Evolutionary conservation across 2,329 filamentous ascomycete species (phyloP).

Genomic region (Ceratocystis alfenasii): DNA sequence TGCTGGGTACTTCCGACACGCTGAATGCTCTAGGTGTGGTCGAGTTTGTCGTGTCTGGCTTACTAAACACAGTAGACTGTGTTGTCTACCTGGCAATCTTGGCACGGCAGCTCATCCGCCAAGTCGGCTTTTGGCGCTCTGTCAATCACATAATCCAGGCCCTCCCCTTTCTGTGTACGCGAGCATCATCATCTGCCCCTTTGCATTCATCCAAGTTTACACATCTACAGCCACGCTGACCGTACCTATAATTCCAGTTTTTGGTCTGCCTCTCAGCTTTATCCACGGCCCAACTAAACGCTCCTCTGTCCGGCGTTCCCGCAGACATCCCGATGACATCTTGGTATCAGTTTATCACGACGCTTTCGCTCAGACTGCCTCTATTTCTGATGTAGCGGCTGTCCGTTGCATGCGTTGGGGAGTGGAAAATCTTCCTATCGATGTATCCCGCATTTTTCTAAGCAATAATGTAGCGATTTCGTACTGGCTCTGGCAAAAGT

Average conservation of each 20-base stretch:
- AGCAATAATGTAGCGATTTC: slow-evolving; percentile 60
- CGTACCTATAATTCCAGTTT: slow-evolving; percentile 19
- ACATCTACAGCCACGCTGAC: not conserved
- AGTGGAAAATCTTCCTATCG: slow-evolving; percentile 57
- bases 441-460: slow-evolving; percentile 64
- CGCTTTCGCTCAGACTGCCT: slow-evolving; percentile 54
- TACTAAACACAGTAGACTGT: slow-evolving; percentile 1
- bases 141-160: slow-evolving; percentile 28
- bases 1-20: not conserved
- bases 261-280: slow-evolving; percentile 16
- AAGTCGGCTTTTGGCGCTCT: slow-evolving; percentile 16
- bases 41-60: not conserved
- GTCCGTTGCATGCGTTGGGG: slow-evolving; percentile 67
- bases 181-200: not conserved
- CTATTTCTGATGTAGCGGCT: slow-evolving; percentile 64
- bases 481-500: slow-evolving; percentile 63
- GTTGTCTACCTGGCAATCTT: slow-evolving; percentile 17
- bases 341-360: slow-evolving; percentile 26
- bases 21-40: not conserved
- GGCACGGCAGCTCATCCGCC: slow-evolving; percentile 17
- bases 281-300: slow-evolving; percentile 10
- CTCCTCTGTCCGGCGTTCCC: slow-evolving; percentile 17
- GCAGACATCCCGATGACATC: slow-evolving; percentile 18
- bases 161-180: slow-evolving; percentile 57
- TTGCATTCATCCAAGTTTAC: not conserved